These are phyloP conservation scores for Echium plantagineum DNA, from an alignment of 257 asterid species.

Conservation along the genomic window DNA sequence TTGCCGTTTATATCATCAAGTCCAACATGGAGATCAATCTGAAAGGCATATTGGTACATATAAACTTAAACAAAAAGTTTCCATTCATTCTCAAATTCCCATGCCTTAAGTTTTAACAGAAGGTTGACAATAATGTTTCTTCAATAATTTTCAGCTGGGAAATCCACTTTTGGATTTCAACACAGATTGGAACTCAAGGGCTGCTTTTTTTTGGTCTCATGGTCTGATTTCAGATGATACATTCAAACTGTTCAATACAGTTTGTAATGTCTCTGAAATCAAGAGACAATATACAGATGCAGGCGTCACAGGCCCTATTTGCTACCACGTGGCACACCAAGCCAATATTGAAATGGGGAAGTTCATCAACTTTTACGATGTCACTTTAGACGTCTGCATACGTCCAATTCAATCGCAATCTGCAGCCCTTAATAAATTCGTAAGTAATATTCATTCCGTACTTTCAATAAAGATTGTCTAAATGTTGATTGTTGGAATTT, in stretches of 20 bases:
- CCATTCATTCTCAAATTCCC: background rate
- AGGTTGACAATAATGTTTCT: too few species aligned
- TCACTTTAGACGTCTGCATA: constrained; percentile 67
- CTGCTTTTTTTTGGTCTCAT: too few species aligned
- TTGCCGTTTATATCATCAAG: constrained; percentile 45
- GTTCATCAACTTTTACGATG: constrained; percentile 63
- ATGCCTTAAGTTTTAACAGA: background rate
- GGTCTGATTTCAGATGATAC: constrained; percentile 68
- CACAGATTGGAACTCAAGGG: constrained; percentile 61
- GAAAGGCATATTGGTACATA: constrained; percentile 67
- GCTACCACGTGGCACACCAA: constrained; percentile 49
- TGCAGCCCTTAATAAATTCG: constrained; percentile 37
- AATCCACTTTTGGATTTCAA: constrained; percentile 61
- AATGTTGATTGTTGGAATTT: too few species aligned
- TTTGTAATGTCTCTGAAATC: constrained; percentile 56
- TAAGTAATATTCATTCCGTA: too few species aligned
- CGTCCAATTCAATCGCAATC: constrained; percentile 58
- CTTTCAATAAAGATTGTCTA: too few species aligned
- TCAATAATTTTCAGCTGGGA: constrained; percentile 74
- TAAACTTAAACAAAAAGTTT: background rate
- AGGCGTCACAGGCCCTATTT: constrained; percentile 46
- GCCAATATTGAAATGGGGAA: constrained; percentile 53
- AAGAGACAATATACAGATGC: constrained; percentile 62
- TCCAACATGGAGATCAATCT: constrained; percentile 53
- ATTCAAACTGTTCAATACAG: constrained; percentile 39